A percentile compares a stretch with the other conserved stretches of the same genome.
Conservation (phyloP, 495 filamentous ascomycete genomes). For the Penicillium atrosanguineum region DNA sequence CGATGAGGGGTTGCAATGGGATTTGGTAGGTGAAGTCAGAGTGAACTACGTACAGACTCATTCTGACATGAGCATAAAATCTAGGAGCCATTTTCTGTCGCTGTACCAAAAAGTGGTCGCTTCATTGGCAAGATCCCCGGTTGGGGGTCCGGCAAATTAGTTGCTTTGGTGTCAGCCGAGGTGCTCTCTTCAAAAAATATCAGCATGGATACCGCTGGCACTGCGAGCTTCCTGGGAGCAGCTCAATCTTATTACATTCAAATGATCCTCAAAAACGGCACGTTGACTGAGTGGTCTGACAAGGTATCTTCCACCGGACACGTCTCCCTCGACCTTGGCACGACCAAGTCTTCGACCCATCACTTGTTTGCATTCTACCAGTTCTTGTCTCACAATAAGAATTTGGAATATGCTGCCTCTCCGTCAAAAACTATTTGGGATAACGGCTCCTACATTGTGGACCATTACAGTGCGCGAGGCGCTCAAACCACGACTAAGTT, state of each 20-base stretch:
- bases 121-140: slow-evolving; percentile 35
- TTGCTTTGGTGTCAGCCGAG: slow-evolving; percentile 29
- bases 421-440: slow-evolving; percentile 27
- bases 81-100: slow-evolving; percentile 21
- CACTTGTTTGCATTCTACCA: slow-evolving; percentile 40
- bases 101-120: slow-evolving; percentile 18
- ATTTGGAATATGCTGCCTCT: slow-evolving; percentile 19
- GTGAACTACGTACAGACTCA: not conserved
- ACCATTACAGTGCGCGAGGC: slow-evolving; percentile 47
- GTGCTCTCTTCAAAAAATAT: slow-evolving; percentile 20
- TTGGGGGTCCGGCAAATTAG: slow-evolving; percentile 37
- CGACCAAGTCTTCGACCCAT: slow-evolving; percentile 6
- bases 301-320: slow-evolving; percentile 17
- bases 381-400: slow-evolving; percentile 25
- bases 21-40: slow-evolving; percentile 29
- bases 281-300: slow-evolving; percentile 13
- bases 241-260: slow-evolving; percentile 8
- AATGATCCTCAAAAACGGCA: slow-evolving; percentile 13
- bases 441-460: slow-evolving; percentile 49
- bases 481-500: slow-evolving; percentile 42
- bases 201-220: slow-evolving; percentile 3
- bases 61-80: not conserved
- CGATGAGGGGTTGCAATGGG: slow-evolving; percentile 35
- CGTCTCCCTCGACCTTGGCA: slow-evolving; percentile 9
- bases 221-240: not conserved